These are phyloP conservation scores for Brassica rapa DNA, from an alignment of 345 rosid genomes.

Conservation along the genomic window DNA sequence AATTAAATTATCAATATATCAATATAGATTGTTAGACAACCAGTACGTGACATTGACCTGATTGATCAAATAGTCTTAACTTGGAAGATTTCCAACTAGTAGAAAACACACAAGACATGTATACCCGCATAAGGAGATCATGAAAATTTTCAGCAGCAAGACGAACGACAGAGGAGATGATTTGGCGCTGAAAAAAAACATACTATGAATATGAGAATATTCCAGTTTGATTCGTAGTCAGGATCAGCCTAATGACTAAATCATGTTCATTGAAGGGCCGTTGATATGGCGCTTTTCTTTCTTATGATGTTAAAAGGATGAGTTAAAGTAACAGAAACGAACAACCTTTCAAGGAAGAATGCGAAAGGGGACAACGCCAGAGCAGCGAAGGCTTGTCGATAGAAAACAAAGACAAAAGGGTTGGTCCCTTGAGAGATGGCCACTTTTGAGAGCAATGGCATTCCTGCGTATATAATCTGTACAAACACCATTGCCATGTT, in stretches of 20 bases:
- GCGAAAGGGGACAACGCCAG: constrained; percentile 40
- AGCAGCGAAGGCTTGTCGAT: constrained; percentile 40
- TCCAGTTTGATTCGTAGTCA: not conserved
- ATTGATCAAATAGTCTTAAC: not conserved
- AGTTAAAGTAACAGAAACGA: not conserved
- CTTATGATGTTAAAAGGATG: not conserved
- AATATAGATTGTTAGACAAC: not conserved
- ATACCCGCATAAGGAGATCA: constrained; percentile 41
- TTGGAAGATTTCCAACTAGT: not conserved
- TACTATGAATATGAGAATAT: not conserved
- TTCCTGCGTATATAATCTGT: constrained; percentile 70
- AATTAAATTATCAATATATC: not conserved
- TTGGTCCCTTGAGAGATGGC: constrained; percentile 55
- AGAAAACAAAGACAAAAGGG: constrained; percentile 42
- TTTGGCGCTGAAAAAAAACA: constrained; percentile 21
- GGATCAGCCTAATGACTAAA: not conserved
- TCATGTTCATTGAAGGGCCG: not conserved
- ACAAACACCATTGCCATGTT: constrained; percentile 63
- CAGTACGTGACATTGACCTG: not conserved
- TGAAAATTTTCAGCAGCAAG: constrained; percentile 37
- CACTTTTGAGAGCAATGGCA: constrained; percentile 79
- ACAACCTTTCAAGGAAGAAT: constrained; percentile 40
- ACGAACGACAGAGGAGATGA: constrained; percentile 26
- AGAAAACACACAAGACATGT: not conserved
- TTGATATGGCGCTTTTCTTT: not conserved